Base-by-base conservation (phyloP, 2,329 filamentous ascomycete species). In the Fusarium dlaminii region DNA sequence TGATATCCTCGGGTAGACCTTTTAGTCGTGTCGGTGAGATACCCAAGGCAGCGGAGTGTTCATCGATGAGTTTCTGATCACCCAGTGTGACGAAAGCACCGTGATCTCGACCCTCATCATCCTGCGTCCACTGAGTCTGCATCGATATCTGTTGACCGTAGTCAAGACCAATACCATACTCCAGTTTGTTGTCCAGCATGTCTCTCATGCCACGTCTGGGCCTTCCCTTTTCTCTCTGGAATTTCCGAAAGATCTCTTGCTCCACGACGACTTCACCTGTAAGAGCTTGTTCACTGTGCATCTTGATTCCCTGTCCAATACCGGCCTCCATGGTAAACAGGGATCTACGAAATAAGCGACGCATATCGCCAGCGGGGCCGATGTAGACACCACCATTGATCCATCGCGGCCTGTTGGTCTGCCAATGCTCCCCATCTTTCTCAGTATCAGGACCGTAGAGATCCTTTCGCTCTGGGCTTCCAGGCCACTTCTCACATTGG, bases 301-400 rank as follows among this genome's bases (percentile, higher is more conserved):
- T 8, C 14, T n/a, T 39, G 3, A 68, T 39, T 0, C 30, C 64
- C 1, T 27, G 2, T 6, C 42, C 64, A 2, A 68, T 15, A 1
- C 11, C 14, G 0, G n/a, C 12, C 4, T 68, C 17, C 40, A 63
- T 45, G 0, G 9, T 36, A 0, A 51, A 15, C 29, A 49, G 8
- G 2, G 56, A 22, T 11, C 66, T 43, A 13, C 66, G 66, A 2
- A 68, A 69, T 6, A 69, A 5, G 0, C 64, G 32, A 1, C 66
- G 62, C 66, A 69, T 56, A 8, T 69, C 66, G 0, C 66, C 66
- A 12, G 66, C 66, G 0, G 66, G 66, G 1, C 66, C 66, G 0
- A 69, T 56, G 0, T 69, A 42, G 20, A 69, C 37, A 14, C 66
- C 66, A 0, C 57, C 66, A 0, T 69, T 69, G 5, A 69, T 18